phyloP scores from a whole-genome alignment of 345 rosid species.

The Euphorbia peplus region DNA sequence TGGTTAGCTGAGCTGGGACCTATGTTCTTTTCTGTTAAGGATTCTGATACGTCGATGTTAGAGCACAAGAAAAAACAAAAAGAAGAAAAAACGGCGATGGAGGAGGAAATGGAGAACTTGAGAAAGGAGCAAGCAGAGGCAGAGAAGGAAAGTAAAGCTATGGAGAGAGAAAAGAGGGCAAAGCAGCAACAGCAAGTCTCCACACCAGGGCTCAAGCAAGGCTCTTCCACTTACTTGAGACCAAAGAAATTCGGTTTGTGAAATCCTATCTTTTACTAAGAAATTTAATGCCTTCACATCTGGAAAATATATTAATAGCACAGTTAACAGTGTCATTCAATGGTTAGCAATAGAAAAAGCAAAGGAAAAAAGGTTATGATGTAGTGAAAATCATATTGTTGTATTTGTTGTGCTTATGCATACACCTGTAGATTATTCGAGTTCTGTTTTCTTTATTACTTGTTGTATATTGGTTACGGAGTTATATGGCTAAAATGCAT shows the following conservation, averaged over 20 bases:
- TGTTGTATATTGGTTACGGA: too few relatives aligned
- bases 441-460: too few relatives aligned
- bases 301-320: neutral
- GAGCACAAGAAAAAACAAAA: constrained; percentile 93
- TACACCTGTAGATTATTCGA: too few relatives aligned
- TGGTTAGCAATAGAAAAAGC: neutral
- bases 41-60: constrained; percentile 76
- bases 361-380: neutral
- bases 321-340: neutral
- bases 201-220: constrained; percentile 60
- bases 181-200: constrained; percentile 77
- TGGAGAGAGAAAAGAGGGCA: constrained; percentile 53
- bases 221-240: constrained; percentile 62
- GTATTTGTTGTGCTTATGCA: too few relatives aligned
- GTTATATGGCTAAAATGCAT: too few relatives aligned
- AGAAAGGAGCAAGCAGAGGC: constrained; percentile 69
- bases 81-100: constrained; percentile 90
- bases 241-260: constrained; percentile 82
- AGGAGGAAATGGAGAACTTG: constrained; percentile 87
- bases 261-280: neutral
- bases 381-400: too few relatives aligned
- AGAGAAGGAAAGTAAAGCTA: constrained; percentile 49
- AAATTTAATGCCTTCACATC: neutral
- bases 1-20: constrained; percentile 97
- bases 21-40: constrained; percentile 94